Evolutionary conservation across 2,329 filamentous ascomycete species (phyloP).

Genomic region (Ophiosphaerella herpotricha): DNA sequence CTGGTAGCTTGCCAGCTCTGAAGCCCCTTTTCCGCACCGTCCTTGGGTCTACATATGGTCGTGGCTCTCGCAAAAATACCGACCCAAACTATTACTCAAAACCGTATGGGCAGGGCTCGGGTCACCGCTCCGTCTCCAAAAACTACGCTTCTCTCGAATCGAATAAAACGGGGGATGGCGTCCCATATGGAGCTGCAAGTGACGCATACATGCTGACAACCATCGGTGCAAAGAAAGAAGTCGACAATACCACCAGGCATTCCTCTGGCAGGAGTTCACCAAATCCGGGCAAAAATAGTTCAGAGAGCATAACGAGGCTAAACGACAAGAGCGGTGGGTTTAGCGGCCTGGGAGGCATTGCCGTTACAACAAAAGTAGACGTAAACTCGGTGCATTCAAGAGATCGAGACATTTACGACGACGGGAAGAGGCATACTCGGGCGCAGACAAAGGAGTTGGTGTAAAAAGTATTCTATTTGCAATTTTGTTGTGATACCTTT

Average conservation of each 20-base stretch:
- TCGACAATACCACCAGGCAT: background rate
- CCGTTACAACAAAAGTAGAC: slow-evolving; percentile 17
- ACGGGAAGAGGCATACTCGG: background rate
- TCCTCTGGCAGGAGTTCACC: slow-evolving; percentile 10
- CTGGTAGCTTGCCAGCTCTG: slow-evolving; percentile 50
- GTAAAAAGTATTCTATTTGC: background rate
- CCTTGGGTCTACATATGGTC: slow-evolving; percentile 39
- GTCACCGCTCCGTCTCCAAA: slow-evolving; percentile 9
- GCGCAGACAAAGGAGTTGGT: slow-evolving; percentile 1
- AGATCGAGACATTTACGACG: slow-evolving; percentile 1
- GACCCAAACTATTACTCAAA: slow-evolving; percentile 15
- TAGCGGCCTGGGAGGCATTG: slow-evolving; percentile 5
- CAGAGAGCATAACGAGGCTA: slow-evolving; percentile 5
- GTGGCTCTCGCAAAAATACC: slow-evolving; percentile 19
- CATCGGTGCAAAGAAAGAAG: slow-evolving; percentile 5
- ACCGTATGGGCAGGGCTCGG: slow-evolving; percentile 23
- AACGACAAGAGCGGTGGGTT: background rate
- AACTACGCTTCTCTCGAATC: slow-evolving; percentile 11
- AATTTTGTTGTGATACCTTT: background rate
- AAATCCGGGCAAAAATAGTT: background rate
- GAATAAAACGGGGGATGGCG: slow-evolving; percentile 1
- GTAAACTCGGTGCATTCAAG: slow-evolving; percentile 4
- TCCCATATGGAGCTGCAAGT: background rate
- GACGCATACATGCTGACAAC: slow-evolving; percentile 16
- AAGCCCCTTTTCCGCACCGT: slow-evolving; percentile 49